A percentile compares a stretch with the other conserved stretches of the same genome.
These are phyloP conservation scores for Craterostigma plantagineum DNA, from an alignment of 257 asterid species.

Conservation along the genomic window DNA sequence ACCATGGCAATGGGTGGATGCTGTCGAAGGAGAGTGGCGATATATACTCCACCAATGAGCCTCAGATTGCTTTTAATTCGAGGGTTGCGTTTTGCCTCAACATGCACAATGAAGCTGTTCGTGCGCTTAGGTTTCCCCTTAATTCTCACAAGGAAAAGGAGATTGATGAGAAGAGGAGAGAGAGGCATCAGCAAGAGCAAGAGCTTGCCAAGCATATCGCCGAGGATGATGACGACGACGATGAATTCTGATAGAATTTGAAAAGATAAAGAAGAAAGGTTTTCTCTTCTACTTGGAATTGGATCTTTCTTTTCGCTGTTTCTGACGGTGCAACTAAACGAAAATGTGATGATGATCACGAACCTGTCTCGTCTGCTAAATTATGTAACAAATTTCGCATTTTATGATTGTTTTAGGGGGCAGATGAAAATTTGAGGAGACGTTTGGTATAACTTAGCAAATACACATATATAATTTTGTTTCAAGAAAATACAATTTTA, in stretches of 20 bases:
- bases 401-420: too few species aligned
- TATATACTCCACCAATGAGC: conserved; percentile 63
- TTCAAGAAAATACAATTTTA: too few species aligned
- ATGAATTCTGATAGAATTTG: conserved; percentile 52
- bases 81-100: conserved; percentile 60
- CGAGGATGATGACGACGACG: conserved; percentile 61
- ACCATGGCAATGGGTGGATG: conserved; percentile 66
- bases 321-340: too few species aligned
- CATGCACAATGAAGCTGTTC: conserved; percentile 66
- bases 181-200: conserved; percentile 55
- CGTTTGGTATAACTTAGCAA: too few species aligned
- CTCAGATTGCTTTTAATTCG: conserved; percentile 53
- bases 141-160: conserved; percentile 49
- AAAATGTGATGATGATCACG: too few species aligned
- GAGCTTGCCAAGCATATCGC: conserved; percentile 66
- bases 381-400: too few species aligned
- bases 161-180: conserved; percentile 51
- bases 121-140: conserved; percentile 58
- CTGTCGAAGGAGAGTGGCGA: conserved; percentile 61
- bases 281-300: too few species aligned
- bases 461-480: too few species aligned
- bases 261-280: too few species aligned
- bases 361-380: too few species aligned
- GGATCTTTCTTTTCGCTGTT: too few species aligned
- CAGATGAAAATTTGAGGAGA: too few species aligned